Evolutionary conservation across 805 yeast species (phyloP).

Genomic region (Candida xiaguanensis): DNA sequence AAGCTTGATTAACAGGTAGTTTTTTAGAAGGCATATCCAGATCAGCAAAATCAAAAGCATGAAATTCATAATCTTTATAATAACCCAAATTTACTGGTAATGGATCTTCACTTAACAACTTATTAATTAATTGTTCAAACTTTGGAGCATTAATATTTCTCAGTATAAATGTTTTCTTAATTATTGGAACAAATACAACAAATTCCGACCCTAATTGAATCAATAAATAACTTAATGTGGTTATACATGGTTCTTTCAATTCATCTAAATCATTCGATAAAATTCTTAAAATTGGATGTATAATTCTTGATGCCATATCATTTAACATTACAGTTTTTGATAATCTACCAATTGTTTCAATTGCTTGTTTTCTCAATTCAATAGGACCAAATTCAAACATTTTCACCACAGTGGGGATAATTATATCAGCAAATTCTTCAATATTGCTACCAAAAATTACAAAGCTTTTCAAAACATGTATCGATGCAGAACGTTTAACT

Average conservation of each 20-base stretch:
- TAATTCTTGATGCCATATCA: conserved; percentile 87
- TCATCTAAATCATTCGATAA: conserved; percentile 50
- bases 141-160: conserved; percentile 65
- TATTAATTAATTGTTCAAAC: conserved; percentile 78
- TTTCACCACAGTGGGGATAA: conserved; percentile 81
- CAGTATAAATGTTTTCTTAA: conserved; percentile 60
- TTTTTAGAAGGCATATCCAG: conserved; percentile 70
- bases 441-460: conserved; percentile 83
- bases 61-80: conserved; percentile 54
- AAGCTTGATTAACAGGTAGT: conserved; percentile 62
- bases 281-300: conserved; percentile 80
- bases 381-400: conserved; percentile 72
- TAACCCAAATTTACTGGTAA: conserved; percentile 72
- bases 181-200: conserved; percentile 79
- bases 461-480: conserved; percentile 75
- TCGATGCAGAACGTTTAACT: conserved; percentile 54
- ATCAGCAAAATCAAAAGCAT: conserved; percentile 49
- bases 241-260: conserved; percentile 61
- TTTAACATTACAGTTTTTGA: conserved; percentile 68
- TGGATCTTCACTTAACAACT: conserved; percentile 79
- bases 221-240: conserved; percentile 72
- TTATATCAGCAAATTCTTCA: conserved; percentile 83
- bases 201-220: conserved; percentile 83
- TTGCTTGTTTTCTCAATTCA: conserved; percentile 64
- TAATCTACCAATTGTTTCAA: conserved; percentile 78